Base-by-base conservation (phyloP, 768 basidiomycete genomes). In the Coprinopsis strossmayeri region DNA sequence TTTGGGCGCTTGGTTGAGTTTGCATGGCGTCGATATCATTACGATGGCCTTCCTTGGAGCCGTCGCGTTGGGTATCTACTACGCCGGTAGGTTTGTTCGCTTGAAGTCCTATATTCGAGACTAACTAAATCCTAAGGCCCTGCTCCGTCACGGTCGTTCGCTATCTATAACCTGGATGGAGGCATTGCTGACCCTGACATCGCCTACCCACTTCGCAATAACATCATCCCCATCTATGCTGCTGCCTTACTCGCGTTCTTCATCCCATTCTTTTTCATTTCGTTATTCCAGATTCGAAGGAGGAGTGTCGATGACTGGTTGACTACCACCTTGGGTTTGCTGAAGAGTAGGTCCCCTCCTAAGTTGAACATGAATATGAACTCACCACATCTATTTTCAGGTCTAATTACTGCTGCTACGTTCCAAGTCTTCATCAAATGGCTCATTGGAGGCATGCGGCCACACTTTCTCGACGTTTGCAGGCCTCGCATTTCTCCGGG, bases 21-120 rank as follows among this genome's bases (percentile, higher is more conserved):
- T 76, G 3, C 74, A 79, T 65, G 69, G 65, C 3, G 57, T 75
- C 40, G 78, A 80, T 52, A 54, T 81, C 11, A 63, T 81, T 23
- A 78, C 77, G 1, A 77, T 81, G 77, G 72, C 69, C 0, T 57
- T 73, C n/a, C 76, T 79, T 69, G 78, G 76, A n/a, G 70, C 69
- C n/a, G 46, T 70, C 45, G 75, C 72, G 0, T 59, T 80, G 15
- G 79, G 78, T 15, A 70, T 79, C 3, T 78, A 80, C 57, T 67
- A 72, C 54, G 78, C 76, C 45, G 57, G 69, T 70, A 58, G 45
- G 63, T 59, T 20, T 1, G 13, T 17, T 17, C 1, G 3, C 5
- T 27, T 20, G 38, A n/a, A 38, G 23, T 26, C 13, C 10, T 9
- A 10, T 37, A 3, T 41, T 45, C n/a, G 24, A 41, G 25, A 35